Evolutionary conservation across 176 grass and related monocot species (phyloP).

Genomic region (Aegilops bicornis): DNA sequence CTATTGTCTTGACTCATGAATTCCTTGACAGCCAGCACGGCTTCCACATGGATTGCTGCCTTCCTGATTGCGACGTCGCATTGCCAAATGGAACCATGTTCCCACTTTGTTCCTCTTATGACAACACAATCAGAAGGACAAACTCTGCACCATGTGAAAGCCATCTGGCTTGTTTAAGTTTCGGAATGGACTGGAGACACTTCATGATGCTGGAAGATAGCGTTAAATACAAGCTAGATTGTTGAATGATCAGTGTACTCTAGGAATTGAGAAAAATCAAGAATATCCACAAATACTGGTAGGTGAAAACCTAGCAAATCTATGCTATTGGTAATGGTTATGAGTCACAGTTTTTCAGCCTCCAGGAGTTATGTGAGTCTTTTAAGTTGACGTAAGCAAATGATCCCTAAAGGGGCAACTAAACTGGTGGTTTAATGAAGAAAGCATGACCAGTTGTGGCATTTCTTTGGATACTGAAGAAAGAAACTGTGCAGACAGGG

Average conservation of each 20-base stretch:
- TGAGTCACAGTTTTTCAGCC: not conserved
- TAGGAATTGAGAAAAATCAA: not conserved
- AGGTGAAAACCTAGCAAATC: not conserved
- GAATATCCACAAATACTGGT: not conserved
- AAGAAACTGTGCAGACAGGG: not conserved
- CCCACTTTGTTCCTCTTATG: constrained; percentile 13
- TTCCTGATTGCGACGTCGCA: constrained; percentile 27
- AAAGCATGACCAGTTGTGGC: not conserved
- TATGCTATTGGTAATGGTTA: not conserved
- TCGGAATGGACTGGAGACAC: not conserved
- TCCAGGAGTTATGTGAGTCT: not conserved
- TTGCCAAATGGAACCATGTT: constrained; percentile 2
- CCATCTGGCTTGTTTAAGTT: not conserved
- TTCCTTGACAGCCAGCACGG: constrained; percentile 9
- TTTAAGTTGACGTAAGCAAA: not conserved
- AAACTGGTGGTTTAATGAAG: not conserved
- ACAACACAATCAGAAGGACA: constrained; percentile 16
- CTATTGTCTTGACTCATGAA: constrained; percentile 3
- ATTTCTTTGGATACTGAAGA: not conserved
- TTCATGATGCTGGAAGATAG: not conserved
- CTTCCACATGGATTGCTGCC: not conserved
- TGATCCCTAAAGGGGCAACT: not conserved
- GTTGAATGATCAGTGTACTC: not conserved
- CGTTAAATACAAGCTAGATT: not conserved
- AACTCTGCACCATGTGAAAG: constrained; percentile 15